Evolutionary conservation across 768 basidiomycete species (phyloP), one percentile per base, ranked within the genome.

Genomic region (Mycena latifolia): DNA sequence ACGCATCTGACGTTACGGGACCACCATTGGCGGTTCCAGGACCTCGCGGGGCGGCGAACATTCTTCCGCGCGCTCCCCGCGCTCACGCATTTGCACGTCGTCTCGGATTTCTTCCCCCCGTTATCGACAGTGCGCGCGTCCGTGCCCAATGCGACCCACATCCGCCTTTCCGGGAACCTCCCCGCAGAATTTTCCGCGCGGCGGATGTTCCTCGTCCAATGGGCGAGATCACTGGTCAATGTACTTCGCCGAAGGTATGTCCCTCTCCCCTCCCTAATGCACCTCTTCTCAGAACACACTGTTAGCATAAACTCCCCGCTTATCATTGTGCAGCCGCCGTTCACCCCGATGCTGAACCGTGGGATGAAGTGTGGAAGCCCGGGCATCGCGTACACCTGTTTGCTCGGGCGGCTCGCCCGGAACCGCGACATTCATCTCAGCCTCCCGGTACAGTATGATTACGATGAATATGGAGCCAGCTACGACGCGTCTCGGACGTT

Each of bases 51-150:
- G 12, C 31, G 20, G 25, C 54, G 12, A 25, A 33, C 29, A 28
- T 50, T 65, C 43, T 57, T 65, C 37, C 64, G 18, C 14, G 10
- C 58, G 1, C 31, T 69, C 15, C 63, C 58, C n/a, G n/a, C n/a
- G n/a, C 5, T 29, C 58, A 27, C 68, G 8, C 68, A 69, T 43
- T 33, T 69, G 22, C 68, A 69, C 33, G 29, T 65, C 41, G 28
- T 65, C 20, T 46, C 61, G 6, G 4, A 22, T 17, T 22, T 15
- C 27, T 37, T 27, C 43, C 58, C 48, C 4, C 12, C 46, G 22
- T 48, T 63, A 15, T 41, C 63, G 10, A 47, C 51, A 11, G 14
- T 65, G 12, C 54, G 53, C 47, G 45, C 28, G 12, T 51, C 50
- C 25, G 55, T 65, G 24, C 53, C 57, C 14, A 65, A 65, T 33